A percentile compares a stretch with the other conserved stretches of the same genome.
These are phyloP conservation scores for Rosellinia necatrix DNA, from an alignment of 2,329 filamentous ascomycete genomes.

Conservation along the genomic window DNA sequence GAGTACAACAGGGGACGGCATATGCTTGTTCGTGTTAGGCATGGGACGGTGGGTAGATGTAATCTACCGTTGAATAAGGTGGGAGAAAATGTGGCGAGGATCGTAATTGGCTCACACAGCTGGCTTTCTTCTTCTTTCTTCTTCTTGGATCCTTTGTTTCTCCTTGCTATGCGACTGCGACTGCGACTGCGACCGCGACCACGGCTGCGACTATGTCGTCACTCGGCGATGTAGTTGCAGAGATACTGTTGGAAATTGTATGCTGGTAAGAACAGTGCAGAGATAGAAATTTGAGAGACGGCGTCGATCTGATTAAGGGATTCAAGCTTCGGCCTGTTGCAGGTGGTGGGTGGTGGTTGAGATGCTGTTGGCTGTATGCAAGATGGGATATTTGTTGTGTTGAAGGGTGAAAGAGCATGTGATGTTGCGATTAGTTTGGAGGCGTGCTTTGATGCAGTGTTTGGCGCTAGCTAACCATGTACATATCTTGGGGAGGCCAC, in stretches of 20 bases:
- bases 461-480: too few relatives aligned
- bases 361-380: not conserved
- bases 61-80: constrained; percentile 22
- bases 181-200: too few relatives aligned
- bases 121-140: constrained; percentile 2
- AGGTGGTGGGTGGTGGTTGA: not conserved
- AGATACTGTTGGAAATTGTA: not conserved
- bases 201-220: constrained; percentile 28
- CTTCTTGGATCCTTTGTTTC: not conserved
- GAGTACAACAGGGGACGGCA: not conserved
- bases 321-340: not conserved
- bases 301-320: not conserved
- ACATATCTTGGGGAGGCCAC: too few relatives aligned
- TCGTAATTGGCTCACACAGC: not conserved
- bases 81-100: not conserved
- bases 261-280: not conserved
- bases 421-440: too few relatives aligned
- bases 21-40: not conserved
- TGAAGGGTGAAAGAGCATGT: too few relatives aligned
- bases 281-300: not conserved
- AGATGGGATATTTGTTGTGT: constrained; percentile 3
- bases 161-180: not conserved
- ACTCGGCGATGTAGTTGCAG: constrained; percentile 23
- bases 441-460: too few relatives aligned
- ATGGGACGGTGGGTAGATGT: constrained; percentile 1